Evolutionary conservation across 176 grass and related monocot genomes (phyloP), one percentile per base, ranked within the genome.

Genomic region (Secale cereale): DNA sequence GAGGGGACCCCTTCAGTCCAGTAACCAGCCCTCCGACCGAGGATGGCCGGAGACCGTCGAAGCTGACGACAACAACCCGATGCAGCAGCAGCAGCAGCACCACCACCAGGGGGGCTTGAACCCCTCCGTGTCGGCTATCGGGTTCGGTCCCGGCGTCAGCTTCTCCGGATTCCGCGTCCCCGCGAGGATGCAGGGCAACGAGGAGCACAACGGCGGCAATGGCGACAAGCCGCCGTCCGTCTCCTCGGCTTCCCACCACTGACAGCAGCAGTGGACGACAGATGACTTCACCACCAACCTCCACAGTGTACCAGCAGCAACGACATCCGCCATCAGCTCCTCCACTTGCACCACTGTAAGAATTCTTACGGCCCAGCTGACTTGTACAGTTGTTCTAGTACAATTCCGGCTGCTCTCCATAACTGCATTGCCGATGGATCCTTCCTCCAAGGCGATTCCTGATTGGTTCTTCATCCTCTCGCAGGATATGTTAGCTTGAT

Each of bases 1-100:
- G 93, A 95, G 93, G 95, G 95, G 89, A 90, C 89, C 95, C 95
- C 95, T 98, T 98, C 95, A 98, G 95, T 98, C 95, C 95, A 98
- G 93, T 98, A 95, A 93, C 91, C 88, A 91, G 88, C 90, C 93
- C 86, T 91, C 89, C 86, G 87, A 93, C 32, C 91, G 89, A 79
- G 85, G 91, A 88, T 98, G 95, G 95, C 91, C 89, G 87, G 95
- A 98, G 78, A 28, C 80, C 77, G 80, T 85, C 30, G 87, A 88
- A 56, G 80, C 87, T 74, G 89, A 93, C 85, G 88, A 91, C 84
- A 74, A 27, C 71, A 11, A 75, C 71, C 43, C 41, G 71, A 75
- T 75, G 71, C 87, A 80, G 88, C 82, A 89, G 78, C 78, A 46
- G 83, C 81, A 90, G 36, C 89, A 96, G 12, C 87, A 83, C 25